phyloP scores from a whole-genome alignment of 345 rosid genomes.

The Citrus sinensis region DVS_A1.0 CM039166.1:14529501-14530000 shows the following conservation, averaged over 20 bases:
- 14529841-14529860: accelerated
- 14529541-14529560: neutral
- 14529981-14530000: too few relatives aligned
- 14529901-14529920: too few relatives aligned
- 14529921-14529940: too few relatives aligned
- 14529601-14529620: neutral
- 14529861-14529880: too few relatives aligned
- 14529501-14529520: neutral
- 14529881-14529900: too few relatives aligned
- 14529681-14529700: neutral
- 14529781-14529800: too few relatives aligned
- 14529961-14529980: too few relatives aligned
- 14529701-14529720: too few relatives aligned
- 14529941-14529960: too few relatives aligned
- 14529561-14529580: neutral
- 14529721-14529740: too few relatives aligned
- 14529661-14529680: neutral
- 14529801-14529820: neutral
- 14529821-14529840: neutral
- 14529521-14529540: neutral
- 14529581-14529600: slow-evolving; percentile 12
- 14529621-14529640: slow-evolving; percentile 3
- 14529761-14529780: neutral
- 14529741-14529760: neutral
- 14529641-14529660: slow-evolving; percentile 3